A percentile compares a stretch with the other conserved stretches of the same genome.
Evolutionary conservation across 2,329 filamentous ascomycete genomes (phyloP).

Genomic region (Cladosporium oxysporum): DNA sequence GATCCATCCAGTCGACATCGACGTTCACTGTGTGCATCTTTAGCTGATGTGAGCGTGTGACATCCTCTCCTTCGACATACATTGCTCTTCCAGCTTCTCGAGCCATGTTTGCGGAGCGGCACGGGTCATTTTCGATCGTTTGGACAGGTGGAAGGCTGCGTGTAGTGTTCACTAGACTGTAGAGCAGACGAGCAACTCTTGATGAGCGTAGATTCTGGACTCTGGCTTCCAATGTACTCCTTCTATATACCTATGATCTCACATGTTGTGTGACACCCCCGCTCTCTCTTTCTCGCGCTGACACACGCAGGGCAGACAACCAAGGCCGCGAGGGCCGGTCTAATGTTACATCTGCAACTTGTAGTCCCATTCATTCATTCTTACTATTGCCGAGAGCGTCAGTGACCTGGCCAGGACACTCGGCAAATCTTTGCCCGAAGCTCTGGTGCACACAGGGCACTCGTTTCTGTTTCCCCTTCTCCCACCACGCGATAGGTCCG

Average conservation of each 20-base stretch:
- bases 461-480: not conserved
- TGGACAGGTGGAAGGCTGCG: not conserved
- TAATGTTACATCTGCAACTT: not conserved
- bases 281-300: not conserved
- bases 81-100: constrained; percentile 26
- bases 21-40: constrained; percentile 20
- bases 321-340: not conserved
- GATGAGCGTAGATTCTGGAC: not conserved
- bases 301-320: constrained; percentile 2
- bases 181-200: not conserved
- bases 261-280: not conserved
- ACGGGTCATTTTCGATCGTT: constrained; percentile 18
- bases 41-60: not conserved
- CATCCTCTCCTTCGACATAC: not conserved
- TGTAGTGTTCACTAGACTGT: not conserved
- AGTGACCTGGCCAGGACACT: too few species aligned
- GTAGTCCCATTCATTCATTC: not conserved
- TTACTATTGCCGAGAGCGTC: not conserved
- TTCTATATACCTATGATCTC: not conserved
- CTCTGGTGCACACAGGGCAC: constrained; percentile 1
- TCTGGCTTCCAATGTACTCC: not conserved
- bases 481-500: not conserved
- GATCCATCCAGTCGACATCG: constrained; percentile 29
- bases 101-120: constrained; percentile 25
- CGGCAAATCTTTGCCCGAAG: too few species aligned